A percentile compares a stretch with the other conserved stretches of the same genome.
These are phyloP conservation scores for Claviceps africana DNA, from an alignment of 2,329 filamentous ascomycete genomes.

Conservation along the genomic window DNA sequence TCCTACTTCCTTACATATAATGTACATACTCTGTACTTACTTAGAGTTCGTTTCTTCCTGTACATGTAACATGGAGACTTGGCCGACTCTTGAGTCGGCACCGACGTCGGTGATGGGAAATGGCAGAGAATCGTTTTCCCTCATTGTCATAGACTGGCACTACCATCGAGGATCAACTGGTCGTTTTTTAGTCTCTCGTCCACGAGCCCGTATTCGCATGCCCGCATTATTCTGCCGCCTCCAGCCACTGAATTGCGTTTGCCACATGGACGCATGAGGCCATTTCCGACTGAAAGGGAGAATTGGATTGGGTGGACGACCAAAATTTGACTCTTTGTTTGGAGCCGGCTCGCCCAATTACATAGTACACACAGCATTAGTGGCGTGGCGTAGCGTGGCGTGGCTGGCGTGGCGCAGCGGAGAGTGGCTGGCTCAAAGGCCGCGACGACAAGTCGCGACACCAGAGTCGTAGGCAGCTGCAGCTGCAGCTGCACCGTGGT, in stretches of 20 bases:
- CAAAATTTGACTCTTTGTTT: not conserved
- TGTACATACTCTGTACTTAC: no score
- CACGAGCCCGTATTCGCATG: not conserved
- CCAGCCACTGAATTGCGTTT: not conserved
- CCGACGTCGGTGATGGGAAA: not conserved
- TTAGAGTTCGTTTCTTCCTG: no score
- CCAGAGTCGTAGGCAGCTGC: not conserved
- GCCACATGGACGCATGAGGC: not conserved
- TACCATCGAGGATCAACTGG: not conserved
- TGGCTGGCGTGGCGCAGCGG: no score
- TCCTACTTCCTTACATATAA: no score
- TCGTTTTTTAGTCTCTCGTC: not conserved
- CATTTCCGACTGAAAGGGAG: not conserved
- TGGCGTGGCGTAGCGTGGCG: not conserved
- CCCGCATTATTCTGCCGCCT: not conserved
- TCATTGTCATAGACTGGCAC: not conserved
- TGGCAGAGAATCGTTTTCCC: not conserved
- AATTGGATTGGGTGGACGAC: not conserved
- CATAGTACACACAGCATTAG: not conserved
- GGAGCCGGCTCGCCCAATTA: not conserved
- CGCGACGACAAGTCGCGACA: not conserved
- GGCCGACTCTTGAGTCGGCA: no score
- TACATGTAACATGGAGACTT: no score
- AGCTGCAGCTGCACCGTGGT: no score
- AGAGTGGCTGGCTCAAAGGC: constrained; percentile 1